A percentile compares a stretch with the other conserved stretches of the same genome.
Conservation (phyloP, 31 red algal genomes). For the Odonthalia washingtoniensis region DNA sequence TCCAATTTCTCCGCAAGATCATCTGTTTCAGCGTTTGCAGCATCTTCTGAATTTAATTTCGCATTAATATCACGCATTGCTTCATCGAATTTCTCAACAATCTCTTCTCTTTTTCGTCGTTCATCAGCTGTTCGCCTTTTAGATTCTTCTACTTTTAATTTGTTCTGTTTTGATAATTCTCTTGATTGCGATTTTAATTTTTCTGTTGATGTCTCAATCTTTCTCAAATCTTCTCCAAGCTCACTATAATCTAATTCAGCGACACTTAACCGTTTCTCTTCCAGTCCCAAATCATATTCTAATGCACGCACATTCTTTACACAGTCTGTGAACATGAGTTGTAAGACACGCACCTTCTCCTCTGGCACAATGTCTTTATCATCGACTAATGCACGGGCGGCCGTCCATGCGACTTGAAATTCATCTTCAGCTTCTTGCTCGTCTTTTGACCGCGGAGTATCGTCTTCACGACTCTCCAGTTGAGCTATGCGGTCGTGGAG, state of each 20-base stretch:
- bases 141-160: conserved; percentile 55
- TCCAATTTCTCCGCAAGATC: conserved; percentile 46
- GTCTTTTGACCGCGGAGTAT: conserved; percentile 60
- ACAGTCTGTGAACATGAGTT: conserved; percentile 74
- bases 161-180: conserved; percentile 70
- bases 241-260: conserved; percentile 73
- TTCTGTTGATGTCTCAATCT: conserved; percentile 67
- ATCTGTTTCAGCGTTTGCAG: conserved; percentile 40
- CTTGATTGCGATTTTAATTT: conserved; percentile 64
- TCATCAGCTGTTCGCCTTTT: conserved; percentile 59
- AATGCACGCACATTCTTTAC: conserved; percentile 56
- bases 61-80: conserved; percentile 69
- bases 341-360: conserved; percentile 71
- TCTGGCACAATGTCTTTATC: conserved; percentile 62
- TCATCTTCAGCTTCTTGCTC: conserved; percentile 70
- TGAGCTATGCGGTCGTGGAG: conserved; percentile 72
- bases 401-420: conserved; percentile 67
- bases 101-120: conserved; percentile 67
- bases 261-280: conserved; percentile 71
- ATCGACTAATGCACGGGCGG: conserved; percentile 61
- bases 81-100: conserved; percentile 73
- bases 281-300: conserved; percentile 64
- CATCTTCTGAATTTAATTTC: conserved; percentile 48
- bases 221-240: conserved; percentile 67
- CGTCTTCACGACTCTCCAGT: conserved; percentile 69